Conservation (phyloP, 768 basidiomycete genomes). For the Cystofilobasidium ferigula region DNA sequence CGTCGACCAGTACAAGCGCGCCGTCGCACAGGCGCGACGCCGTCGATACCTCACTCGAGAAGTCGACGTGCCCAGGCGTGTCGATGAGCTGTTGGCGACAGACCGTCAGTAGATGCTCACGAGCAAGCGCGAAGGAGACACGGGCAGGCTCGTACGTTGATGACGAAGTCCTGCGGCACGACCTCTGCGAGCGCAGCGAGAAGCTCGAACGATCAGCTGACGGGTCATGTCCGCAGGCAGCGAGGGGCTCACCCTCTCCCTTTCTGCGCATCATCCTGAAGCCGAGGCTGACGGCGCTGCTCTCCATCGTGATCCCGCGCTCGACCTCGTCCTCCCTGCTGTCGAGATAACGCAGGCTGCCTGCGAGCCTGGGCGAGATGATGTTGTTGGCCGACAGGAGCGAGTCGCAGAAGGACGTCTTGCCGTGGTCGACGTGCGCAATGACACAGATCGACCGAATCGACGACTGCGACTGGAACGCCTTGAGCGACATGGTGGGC, state of each 20-base stretch:
- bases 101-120: background rate
- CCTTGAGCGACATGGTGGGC: conserved; percentile 18
- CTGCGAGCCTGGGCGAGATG: conserved; percentile 85
- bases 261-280: conserved; percentile 28
- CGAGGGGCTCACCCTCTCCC: conserved; percentile 29
- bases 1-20: conserved; percentile 87
- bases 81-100: conserved; percentile 60
- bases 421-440: conserved; percentile 53
- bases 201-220: no score
- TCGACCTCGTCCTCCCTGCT: conserved; percentile 95
- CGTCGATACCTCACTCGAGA: conserved; percentile 91
- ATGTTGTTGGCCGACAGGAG: conserved; percentile 95
- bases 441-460: conserved; percentile 26
- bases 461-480: conserved; percentile 23
- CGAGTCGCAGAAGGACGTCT: conserved; percentile 71
- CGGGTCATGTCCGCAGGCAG: background rate
- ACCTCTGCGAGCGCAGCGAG: conserved; percentile 3
- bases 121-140: background rate
- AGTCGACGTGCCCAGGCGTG: conserved; percentile 97
- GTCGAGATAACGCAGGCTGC: conserved; percentile 90
- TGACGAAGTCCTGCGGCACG: conserved; percentile 26
- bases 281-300: conserved; percentile 53
- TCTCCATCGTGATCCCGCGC: conserved; percentile 98
- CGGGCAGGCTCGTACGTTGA: conserved; percentile 15
- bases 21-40: conserved; percentile 90